A percentile compares a stretch with the other conserved stretches of the same genome.
phyloP scores from a whole-genome alignment of 495 filamentous ascomycete genomes.

The Penicillium diatomitis region DNA sequence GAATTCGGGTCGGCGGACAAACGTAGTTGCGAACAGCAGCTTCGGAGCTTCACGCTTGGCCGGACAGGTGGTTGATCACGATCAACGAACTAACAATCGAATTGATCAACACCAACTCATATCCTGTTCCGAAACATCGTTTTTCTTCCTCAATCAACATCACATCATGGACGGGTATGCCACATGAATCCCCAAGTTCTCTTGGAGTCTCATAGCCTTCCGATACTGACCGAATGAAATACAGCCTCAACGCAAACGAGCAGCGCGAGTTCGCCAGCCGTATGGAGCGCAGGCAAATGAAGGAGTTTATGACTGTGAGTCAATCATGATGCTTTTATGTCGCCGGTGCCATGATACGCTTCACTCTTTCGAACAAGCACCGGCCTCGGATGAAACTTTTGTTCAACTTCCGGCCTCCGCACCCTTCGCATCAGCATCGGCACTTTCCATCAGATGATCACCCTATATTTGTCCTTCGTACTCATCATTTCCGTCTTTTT shows the following conservation, averaged over 20 bases:
- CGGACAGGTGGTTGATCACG: not conserved
- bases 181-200: not conserved
- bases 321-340: too few species aligned
- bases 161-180: conserved; percentile 39
- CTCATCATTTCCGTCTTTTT: not conserved
- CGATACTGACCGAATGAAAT: not conserved
- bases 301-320: conserved; percentile 93
- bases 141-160: conserved; percentile 1
- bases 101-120: too few species aligned
- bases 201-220: too few species aligned
- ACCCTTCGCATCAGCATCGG: too few species aligned
- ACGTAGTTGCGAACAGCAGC: conserved; percentile 25
- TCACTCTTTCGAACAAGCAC: not conserved
- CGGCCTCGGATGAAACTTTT: not conserved
- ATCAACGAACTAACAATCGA: conserved; percentile 4
- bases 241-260: conserved; percentile 65
- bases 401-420: too few species aligned
- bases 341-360: too few species aligned
- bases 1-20: conserved; percentile 12
- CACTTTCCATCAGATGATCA: too few species aligned
- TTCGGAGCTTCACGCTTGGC: conserved; percentile 23
- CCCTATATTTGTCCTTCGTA: too few species aligned
- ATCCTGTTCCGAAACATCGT: not conserved
- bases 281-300: conserved; percentile 95
- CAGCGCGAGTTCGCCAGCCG: conserved; percentile 84